Percentiles rank a stretch among this genome's conserved stretches.
Evolutionary conservation across 257 asterid species (phyloP).

Genomic region (Gentiana straminea): DNA sequence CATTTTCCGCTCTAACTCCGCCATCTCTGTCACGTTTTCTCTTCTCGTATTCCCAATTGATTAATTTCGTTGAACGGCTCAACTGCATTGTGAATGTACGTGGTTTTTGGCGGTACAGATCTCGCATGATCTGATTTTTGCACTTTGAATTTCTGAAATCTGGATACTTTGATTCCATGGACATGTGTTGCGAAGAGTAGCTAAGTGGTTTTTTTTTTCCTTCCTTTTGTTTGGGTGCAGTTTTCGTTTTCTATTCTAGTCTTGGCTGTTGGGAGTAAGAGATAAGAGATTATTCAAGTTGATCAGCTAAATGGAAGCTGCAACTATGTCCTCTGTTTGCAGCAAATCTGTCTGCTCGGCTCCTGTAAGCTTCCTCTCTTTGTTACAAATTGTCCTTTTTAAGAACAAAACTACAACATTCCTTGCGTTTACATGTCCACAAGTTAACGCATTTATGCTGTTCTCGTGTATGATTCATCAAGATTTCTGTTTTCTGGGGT

Average conservation of each 20-base stretch:
- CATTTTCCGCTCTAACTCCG: not conserved
- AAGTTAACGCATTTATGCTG: not conserved
- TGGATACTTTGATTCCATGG: not conserved
- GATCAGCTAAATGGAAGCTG: conserved; percentile 21
- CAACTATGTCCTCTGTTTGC: conserved; percentile 20
- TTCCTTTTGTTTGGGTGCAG: not conserved
- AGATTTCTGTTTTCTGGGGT: not conserved
- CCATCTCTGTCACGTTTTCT: not conserved
- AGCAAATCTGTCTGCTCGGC: conserved; percentile 16
- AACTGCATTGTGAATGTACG: conserved; percentile 5
- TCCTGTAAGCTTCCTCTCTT: conserved; percentile 15
- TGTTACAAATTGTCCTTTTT: not conserved
- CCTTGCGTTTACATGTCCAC: not conserved
- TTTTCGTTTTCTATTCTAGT: not conserved
- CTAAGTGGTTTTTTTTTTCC: not conserved
- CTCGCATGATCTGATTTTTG: too few relatives aligned
- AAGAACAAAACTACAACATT: not conserved
- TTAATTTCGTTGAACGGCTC: conserved; percentile 1
- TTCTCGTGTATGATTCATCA: not conserved
- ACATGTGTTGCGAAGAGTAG: not conserved
- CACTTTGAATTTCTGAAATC: not conserved
- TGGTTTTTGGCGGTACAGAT: not conserved
- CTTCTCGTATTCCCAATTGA: not conserved
- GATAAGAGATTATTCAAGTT: not conserved
- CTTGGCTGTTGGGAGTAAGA: not conserved